Conservation (phyloP, 2,329 filamentous ascomycete species). For the Zasmidium angulare region DNA sequence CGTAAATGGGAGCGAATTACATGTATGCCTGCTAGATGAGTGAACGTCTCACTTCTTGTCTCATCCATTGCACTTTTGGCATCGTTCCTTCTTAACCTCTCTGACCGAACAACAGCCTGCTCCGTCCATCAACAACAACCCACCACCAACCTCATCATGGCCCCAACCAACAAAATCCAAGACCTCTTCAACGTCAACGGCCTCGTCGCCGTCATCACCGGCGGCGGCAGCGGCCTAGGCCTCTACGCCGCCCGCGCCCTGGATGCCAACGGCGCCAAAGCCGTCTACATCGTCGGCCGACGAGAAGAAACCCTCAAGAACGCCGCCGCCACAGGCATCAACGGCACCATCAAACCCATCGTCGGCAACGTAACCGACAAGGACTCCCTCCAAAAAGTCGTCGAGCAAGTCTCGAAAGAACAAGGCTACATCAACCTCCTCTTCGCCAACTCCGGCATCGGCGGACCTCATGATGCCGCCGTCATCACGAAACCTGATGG, state of each 20-base stretch:
- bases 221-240: constrained; percentile 54
- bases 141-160: background rate
- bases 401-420: constrained; percentile 40
- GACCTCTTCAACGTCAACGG: constrained; percentile 51
- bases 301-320: constrained; percentile 46
- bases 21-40: no score
- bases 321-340: constrained; percentile 41
- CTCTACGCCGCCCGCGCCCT: constrained; percentile 45
- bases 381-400: constrained; percentile 40
- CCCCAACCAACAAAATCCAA: constrained; percentile 20
- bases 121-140: no score
- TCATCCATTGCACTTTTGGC: no score
- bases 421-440: constrained; percentile 36
- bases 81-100: no score
- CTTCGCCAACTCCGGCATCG: constrained; percentile 37
- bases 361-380: constrained; percentile 48
- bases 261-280: constrained; percentile 50
- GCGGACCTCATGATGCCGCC: constrained; percentile 22
- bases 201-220: constrained; percentile 55
- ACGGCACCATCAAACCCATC: constrained; percentile 45
- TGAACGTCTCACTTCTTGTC: no score
- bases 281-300: constrained; percentile 56
- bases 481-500: constrained; percentile 11
- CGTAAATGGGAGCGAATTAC: no score
- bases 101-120: no score